Evolutionary conservation across 2,329 filamentous ascomycete species (phyloP).

Genomic region (Colletotrichum paranaense): DNA sequence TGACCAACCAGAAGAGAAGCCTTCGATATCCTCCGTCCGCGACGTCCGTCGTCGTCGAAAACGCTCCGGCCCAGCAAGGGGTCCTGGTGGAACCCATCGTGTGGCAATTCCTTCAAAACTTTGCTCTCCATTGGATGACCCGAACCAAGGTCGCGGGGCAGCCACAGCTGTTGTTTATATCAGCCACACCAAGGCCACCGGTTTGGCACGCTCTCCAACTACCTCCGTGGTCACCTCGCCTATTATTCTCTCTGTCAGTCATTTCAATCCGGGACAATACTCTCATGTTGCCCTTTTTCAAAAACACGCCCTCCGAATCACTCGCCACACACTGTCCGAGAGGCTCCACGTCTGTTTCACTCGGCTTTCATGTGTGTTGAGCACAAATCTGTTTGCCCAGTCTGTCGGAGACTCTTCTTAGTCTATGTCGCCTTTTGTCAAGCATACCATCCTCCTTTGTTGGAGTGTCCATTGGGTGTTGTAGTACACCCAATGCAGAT

Average conservation of each 20-base stretch:
- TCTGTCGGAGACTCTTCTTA: constrained; percentile 69
- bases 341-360: constrained; percentile 9
- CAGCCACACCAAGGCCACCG: constrained; percentile 34
- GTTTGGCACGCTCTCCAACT: constrained; percentile 10
- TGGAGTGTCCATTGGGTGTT: constrained; percentile 59
- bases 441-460: constrained; percentile 59
- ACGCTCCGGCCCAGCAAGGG: constrained; percentile 32
- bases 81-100: constrained; percentile 25
- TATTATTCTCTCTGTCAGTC: constrained; percentile 10
- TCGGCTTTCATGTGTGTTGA: constrained; percentile 68
- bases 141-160: constrained; percentile 16
- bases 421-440: constrained; percentile 68
- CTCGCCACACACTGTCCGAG: constrained; percentile 16
- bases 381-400: constrained; percentile 67
- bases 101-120: constrained; percentile 19
- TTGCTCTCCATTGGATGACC: constrained; percentile 24
- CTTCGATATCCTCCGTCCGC: constrained; percentile 22
- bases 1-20: constrained; percentile 23
- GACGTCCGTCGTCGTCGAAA: constrained; percentile 26
- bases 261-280: constrained; percentile 5
- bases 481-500: constrained; percentile 54
- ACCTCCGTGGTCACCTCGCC: constrained; percentile 20
- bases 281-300: constrained; percentile 33
- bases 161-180: constrained; percentile 36
- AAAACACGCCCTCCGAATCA: background rate